Evolutionary conservation across 2,329 filamentous ascomycete species (phyloP).

Genomic region (Fusarium sp.): DNA sequence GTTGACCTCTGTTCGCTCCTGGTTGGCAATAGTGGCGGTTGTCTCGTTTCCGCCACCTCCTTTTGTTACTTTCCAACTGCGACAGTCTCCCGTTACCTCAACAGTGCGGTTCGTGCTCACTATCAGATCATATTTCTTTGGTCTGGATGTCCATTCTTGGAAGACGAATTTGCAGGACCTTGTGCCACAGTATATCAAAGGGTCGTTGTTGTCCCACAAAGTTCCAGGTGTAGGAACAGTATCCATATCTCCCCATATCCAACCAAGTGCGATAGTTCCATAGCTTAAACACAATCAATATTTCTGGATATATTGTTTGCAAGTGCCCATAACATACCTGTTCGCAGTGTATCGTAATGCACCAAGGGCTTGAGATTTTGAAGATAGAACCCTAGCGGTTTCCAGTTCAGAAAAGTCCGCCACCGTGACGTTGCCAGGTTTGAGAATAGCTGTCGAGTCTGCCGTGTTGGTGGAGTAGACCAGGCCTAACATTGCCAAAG

Average conservation of each 20-base stretch:
- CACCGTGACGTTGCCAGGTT: constrained; percentile 50
- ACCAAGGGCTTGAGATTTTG: constrained; percentile 36
- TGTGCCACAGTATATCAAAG: constrained; percentile 49
- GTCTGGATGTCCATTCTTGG: constrained; percentile 45
- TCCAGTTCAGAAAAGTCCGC: constrained; percentile 52
- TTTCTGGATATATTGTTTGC: no score
- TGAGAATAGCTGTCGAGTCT: constrained; percentile 48
- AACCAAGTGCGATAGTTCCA: constrained; percentile 52
- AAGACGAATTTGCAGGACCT: constrained; percentile 52
- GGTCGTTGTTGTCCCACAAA: constrained; percentile 47
- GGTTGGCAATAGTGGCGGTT: constrained; percentile 26
- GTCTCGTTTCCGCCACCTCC: constrained; percentile 30
- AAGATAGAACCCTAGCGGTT: constrained; percentile 45
- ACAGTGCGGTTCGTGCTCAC: constrained; percentile 36
- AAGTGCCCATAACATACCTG: constrained; percentile 40
- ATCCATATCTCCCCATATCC: constrained; percentile 29
- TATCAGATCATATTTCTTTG: constrained; percentile 19
- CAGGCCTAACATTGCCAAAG: constrained; percentile 56
- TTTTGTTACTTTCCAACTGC: constrained; percentile 33
- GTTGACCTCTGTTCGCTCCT: not conserved
- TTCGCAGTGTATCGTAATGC: constrained; percentile 58
- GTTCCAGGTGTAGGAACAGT: constrained; percentile 46
- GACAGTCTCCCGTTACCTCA: constrained; percentile 19
- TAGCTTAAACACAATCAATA: constrained; percentile 45
- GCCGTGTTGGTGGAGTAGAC: constrained; percentile 56